Percentiles rank a stretch among this genome's conserved stretches.
These are phyloP conservation scores for Coffea humblotiana DNA, from an alignment of 305 asterid species.

Conservation along the genomic window DNA sequence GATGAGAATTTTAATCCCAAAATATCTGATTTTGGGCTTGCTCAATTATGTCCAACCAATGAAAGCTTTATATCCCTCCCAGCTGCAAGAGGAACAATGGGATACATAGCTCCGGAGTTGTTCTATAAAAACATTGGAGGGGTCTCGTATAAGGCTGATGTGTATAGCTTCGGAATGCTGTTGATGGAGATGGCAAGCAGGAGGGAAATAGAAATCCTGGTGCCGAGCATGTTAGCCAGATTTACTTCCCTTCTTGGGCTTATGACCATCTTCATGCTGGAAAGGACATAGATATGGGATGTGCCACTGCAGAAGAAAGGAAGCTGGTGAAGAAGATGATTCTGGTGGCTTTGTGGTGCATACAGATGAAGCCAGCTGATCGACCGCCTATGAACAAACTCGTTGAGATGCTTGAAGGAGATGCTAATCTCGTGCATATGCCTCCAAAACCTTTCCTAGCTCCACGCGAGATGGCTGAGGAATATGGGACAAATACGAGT, in stretches of 20 bases:
- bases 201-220: neutral
- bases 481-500: neutral
- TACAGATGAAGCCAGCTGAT: slow-evolving; percentile 10
- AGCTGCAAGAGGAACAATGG: slow-evolving; percentile 17
- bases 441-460: slow-evolving; percentile 34
- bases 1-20: slow-evolving; percentile 11
- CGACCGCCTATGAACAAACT: slow-evolving; percentile 44
- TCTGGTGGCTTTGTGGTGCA: neutral
- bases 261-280: neutral
- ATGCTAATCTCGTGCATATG: slow-evolving; percentile 24
- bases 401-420: slow-evolving; percentile 44
- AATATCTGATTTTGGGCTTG: slow-evolving; percentile 9
- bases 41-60: neutral
- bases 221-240: neutral
- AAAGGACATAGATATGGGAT: neutral
- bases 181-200: slow-evolving; percentile 9
- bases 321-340: neutral
- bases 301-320: neutral
- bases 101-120: slow-evolving; percentile 16
- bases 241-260: neutral
- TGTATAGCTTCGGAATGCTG: slow-evolving; percentile 14
- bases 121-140: slow-evolving; percentile 11
- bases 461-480: slow-evolving; percentile 15
- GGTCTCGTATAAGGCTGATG: slow-evolving; percentile 16
- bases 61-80: neutral